phyloP scores from a whole-genome alignment of 176 grass and related monocot species.

The Rhipidocladum racemiflorum region DNA sequence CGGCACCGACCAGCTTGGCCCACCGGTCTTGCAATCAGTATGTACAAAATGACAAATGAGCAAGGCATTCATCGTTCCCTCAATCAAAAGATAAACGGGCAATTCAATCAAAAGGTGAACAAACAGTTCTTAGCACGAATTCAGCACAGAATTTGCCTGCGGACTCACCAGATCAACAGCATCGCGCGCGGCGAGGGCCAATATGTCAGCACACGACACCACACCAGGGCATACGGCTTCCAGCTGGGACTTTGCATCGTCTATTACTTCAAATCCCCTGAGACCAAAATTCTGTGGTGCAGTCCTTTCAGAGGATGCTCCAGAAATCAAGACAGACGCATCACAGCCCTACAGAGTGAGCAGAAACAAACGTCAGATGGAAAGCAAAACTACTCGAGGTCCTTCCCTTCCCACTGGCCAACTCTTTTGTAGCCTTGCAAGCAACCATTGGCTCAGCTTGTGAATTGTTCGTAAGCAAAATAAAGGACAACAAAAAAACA shows the following conservation, averaged over 20 bases:
- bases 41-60: not conserved
- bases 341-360: slow-evolving; percentile 60
- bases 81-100: not conserved
- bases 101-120: not conserved
- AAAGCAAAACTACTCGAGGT: not conserved
- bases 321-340: slow-evolving; percentile 63
- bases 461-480: not conserved
- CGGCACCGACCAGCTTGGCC: slow-evolving; percentile 71
- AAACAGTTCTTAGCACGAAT: not conserved
- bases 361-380: slow-evolving; percentile 4
- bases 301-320: slow-evolving; percentile 50
- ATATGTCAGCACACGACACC: slow-evolving; percentile 74
- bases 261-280: slow-evolving; percentile 72
- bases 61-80: not conserved
- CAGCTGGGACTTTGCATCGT: slow-evolving; percentile 68
- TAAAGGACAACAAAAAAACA: not conserved
- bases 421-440: no score
- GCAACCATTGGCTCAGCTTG: not conserved
- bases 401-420: not conserved
- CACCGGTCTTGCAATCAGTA: slow-evolving; percentile 40
- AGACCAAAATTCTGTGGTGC: slow-evolving; percentile 68
- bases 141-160: not conserved
- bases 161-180: slow-evolving; percentile 60
- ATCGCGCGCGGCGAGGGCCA: slow-evolving; percentile 70
- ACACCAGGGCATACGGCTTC: slow-evolving; percentile 61